These are phyloP conservation scores for Mucor piriformis DNA, from an alignment of 371 early-diverging fungal genomes.

Conservation along the genomic window DNA sequence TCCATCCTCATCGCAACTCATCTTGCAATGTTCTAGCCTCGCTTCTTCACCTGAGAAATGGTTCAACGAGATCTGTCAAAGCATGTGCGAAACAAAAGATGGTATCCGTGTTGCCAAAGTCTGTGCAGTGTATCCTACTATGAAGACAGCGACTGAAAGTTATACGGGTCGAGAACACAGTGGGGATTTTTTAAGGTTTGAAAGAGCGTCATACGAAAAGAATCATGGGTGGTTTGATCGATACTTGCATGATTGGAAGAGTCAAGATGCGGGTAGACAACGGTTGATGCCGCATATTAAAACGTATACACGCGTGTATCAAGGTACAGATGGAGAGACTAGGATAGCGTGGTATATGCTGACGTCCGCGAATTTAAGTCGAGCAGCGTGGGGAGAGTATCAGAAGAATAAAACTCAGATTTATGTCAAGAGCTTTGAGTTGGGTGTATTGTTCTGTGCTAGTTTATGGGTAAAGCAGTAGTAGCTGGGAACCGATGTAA, in stretches of 20 bases:
- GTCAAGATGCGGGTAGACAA: not conserved
- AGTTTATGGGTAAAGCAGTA: slow-evolving; percentile 9
- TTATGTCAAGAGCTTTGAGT: slow-evolving; percentile 14
- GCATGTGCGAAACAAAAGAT: slow-evolving; percentile 4
- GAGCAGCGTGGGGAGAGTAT: slow-evolving; percentile 18
- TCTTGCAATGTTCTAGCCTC: slow-evolving; percentile 12
- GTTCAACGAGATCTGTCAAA: not conserved
- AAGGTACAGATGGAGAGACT: not conserved
- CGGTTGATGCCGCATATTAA: slow-evolving; percentile 13
- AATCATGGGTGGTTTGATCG: slow-evolving; percentile 5
- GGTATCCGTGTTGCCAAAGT: not conserved
- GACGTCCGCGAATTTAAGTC: slow-evolving; percentile 9
- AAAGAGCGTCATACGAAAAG: slow-evolving; percentile 5
- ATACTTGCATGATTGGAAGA: slow-evolving; percentile 12
- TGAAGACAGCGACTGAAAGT: slow-evolving; percentile 2
- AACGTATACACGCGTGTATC: slow-evolving; percentile 4
- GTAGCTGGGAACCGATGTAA: too few species aligned
- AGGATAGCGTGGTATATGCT: slow-evolving; percentile 6
- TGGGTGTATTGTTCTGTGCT: slow-evolving; percentile 8
- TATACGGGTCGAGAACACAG: slow-evolving; percentile 1
- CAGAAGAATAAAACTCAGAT: slow-evolving; percentile 8
- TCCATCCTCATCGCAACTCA: not conserved
- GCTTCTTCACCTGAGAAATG: slow-evolving; percentile 10
- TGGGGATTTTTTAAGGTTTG: slow-evolving; percentile 11
- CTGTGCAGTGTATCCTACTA: slow-evolving; percentile 3